phyloP scores from a whole-genome alignment of 129 eudicot species.

The Tagetes patula region DNA sequence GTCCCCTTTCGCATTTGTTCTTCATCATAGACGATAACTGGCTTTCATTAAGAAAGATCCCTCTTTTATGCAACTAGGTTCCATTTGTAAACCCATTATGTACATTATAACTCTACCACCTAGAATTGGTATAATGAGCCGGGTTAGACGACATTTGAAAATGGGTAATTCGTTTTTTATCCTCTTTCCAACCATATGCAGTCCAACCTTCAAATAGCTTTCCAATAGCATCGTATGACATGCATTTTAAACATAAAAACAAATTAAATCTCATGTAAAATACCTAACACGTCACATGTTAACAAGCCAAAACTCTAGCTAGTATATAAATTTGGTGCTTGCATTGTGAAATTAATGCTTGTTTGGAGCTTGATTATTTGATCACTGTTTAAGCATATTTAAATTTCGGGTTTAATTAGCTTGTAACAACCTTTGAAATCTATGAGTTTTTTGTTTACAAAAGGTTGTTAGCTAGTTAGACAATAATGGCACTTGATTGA shows the following conservation, averaged over 20 bases:
- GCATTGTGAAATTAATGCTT: background rate
- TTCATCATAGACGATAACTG: background rate
- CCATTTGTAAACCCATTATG: too few species aligned
- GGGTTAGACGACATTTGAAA: background rate
- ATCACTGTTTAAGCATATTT: background rate
- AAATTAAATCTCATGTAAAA: too few species aligned
- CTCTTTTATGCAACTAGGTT: background rate
- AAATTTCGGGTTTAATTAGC: background rate
- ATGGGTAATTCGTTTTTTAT: background rate
- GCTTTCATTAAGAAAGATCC: background rate
- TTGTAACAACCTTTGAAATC: background rate
- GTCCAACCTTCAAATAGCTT: too few species aligned
- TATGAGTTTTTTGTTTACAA: background rate
- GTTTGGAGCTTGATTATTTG: background rate
- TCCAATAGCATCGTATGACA: too few species aligned
- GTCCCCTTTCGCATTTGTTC: constrained; percentile 8
- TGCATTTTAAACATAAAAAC: too few species aligned
- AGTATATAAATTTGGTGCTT: too few species aligned
- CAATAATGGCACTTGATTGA: background rate
- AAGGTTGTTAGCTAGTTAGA: background rate
- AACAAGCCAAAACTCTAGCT: too few species aligned
- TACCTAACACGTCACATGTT: too few species aligned
- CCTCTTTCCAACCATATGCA: too few species aligned
- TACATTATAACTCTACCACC: too few species aligned
- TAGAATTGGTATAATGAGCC: background rate